Evolutionary conservation across 2,329 filamentous ascomycete genomes (phyloP).

Genomic region (Verticillium tricorpus): DNA sequence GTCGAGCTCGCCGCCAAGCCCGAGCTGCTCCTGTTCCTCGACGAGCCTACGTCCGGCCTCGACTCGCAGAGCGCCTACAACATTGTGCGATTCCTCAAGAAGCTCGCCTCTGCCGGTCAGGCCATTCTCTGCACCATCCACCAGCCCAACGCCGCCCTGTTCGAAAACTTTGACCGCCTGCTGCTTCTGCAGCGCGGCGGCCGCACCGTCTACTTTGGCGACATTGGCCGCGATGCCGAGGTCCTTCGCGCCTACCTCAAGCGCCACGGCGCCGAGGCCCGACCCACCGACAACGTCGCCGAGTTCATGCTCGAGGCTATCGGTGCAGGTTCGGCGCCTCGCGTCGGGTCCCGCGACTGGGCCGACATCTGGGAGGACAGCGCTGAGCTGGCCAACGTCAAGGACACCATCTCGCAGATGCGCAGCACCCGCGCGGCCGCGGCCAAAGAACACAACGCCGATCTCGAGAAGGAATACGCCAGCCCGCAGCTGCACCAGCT

Average conservation of each 20-base stretch:
- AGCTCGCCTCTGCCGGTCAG: slow-evolving; percentile 74
- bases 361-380: slow-evolving; percentile 73
- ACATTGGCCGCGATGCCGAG: slow-evolving; percentile 71
- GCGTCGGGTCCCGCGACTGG: slow-evolving; percentile 74
- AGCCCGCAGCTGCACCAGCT: slow-evolving; percentile 77
- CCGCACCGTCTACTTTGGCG: slow-evolving; percentile 79
- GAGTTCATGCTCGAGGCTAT: slow-evolving; percentile 88
- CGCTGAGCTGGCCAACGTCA: slow-evolving; percentile 62
- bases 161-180: slow-evolving; percentile 83
- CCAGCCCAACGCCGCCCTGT: slow-evolving; percentile 80
- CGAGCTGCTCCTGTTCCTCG: slow-evolving; percentile 70
- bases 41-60: slow-evolving; percentile 74
- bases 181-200: slow-evolving; percentile 75
- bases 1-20: slow-evolving; percentile 85
- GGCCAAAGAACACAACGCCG: slow-evolving; percentile 37
- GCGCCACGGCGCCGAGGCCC: slow-evolving; percentile 57
- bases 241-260: slow-evolving; percentile 61
- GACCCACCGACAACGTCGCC: slow-evolving; percentile 53
- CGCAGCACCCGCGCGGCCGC: slow-evolving; percentile 52
- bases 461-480: slow-evolving; percentile 71
- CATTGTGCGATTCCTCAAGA: slow-evolving; percentile 73
- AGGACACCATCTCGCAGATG: slow-evolving; percentile 62
- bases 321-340: slow-evolving; percentile 67
- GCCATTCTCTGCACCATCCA: slow-evolving; percentile 90
- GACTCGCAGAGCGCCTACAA: slow-evolving; percentile 70